Evolutionary conservation across 2,329 filamentous ascomycete species (phyloP).

Genomic region (Paraconiothyrium sp.): DNA sequence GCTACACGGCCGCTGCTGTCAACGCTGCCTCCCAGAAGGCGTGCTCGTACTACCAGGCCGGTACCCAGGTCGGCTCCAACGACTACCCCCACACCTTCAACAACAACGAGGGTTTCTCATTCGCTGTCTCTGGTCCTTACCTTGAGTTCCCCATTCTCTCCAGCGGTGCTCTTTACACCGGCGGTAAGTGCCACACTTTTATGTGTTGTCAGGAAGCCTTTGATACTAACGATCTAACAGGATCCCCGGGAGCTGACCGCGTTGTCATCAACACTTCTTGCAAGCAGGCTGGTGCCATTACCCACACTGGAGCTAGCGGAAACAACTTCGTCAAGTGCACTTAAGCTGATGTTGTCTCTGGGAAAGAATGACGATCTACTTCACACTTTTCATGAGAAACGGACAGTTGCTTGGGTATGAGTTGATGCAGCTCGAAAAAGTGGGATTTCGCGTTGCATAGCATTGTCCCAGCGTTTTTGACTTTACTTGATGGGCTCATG

Average conservation of each 20-base stretch:
- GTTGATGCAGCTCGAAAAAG: too few relatives aligned
- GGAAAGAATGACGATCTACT: too few relatives aligned
- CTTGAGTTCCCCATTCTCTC: slow-evolving; percentile 70
- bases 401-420: too few relatives aligned
- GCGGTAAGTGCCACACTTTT: slow-evolving; percentile 55
- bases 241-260: slow-evolving; percentile 72
- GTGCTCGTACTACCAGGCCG: slow-evolving; percentile 57
- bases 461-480: too few relatives aligned
- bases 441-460: too few relatives aligned
- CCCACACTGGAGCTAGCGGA: slow-evolving; percentile 74
- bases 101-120: slow-evolving; percentile 70
- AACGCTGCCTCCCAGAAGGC: slow-evolving; percentile 9
- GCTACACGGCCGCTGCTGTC: slow-evolving; percentile 3
- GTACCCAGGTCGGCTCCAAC: slow-evolving; percentile 57
- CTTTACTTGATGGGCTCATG: too few relatives aligned
- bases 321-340: slow-evolving; percentile 67
- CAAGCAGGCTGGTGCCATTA: slow-evolving; percentile 70
- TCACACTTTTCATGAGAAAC: too few relatives aligned
- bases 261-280: slow-evolving; percentile 69
- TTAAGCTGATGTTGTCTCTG: background rate
- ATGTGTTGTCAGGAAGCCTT: background rate
- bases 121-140: slow-evolving; percentile 66
- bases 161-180: slow-evolving; percentile 61
- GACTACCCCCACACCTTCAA: slow-evolving; percentile 69
- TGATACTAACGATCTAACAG: slow-evolving; percentile 40